Percentiles rank a stretch among this genome's conserved stretches.
Conservation (phyloP, 768 basidiomycete species). For the Russula vinacea region DNA sequence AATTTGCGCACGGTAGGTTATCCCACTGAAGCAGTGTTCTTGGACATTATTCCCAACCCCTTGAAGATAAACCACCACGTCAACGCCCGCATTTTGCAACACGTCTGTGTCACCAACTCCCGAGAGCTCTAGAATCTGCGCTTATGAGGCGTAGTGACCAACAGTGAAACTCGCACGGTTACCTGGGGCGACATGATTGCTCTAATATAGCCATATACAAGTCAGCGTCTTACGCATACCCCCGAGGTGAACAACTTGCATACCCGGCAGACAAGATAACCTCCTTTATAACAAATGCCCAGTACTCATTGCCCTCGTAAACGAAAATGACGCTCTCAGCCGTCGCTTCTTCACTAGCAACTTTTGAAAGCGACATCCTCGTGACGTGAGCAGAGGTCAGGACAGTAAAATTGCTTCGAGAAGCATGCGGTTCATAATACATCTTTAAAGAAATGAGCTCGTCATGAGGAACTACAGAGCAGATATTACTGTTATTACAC, state of each 20-base stretch:
- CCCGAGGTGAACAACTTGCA: neutral
- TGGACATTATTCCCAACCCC: slow-evolving; percentile 28
- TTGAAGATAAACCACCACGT: slow-evolving; percentile 12
- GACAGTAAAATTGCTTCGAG: slow-evolving; percentile 30
- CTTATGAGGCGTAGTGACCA: neutral
- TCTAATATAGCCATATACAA: neutral
- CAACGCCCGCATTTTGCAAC: slow-evolving; percentile 19
- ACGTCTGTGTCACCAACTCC: slow-evolving; percentile 25
- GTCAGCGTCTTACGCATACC: neutral
- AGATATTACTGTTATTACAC: neutral
- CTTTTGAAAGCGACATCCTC: slow-evolving; percentile 9
- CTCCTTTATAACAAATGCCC: slow-evolving; percentile 18
- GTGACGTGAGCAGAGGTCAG: slow-evolving; percentile 14
- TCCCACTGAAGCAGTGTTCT: slow-evolving; percentile 17
- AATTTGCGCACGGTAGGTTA: slow-evolving; percentile 12
- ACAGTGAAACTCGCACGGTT: too few species aligned
- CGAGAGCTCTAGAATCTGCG: slow-evolving; percentile 28
- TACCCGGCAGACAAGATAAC: slow-evolving; percentile 29
- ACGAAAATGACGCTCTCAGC: slow-evolving; percentile 23
- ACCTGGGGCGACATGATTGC: slow-evolving; percentile 26
- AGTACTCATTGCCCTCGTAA: slow-evolving; percentile 15
- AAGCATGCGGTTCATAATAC: slow-evolving; percentile 31
- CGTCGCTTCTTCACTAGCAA: neutral
- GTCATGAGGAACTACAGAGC: too few species aligned
- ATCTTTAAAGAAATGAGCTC: slow-evolving; percentile 7